Evolutionary conservation across 1,284 basidiomycete genomes (phyloP).

Genomic region (Psilocybe mexicana): DNA sequence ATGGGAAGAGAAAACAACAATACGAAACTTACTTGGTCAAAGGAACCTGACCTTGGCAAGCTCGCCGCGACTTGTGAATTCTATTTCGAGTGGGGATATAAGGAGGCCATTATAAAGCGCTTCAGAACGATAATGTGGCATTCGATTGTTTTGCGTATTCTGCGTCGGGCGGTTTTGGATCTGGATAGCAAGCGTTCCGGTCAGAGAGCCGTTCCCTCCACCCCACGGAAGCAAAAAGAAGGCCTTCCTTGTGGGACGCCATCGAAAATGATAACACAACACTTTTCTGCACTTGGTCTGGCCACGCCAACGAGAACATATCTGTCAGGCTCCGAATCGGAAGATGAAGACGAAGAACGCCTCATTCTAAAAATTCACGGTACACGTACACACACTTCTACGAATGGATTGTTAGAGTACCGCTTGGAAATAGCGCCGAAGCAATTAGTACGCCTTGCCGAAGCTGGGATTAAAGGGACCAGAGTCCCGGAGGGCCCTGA

Average conservation of each 20-base stretch:
- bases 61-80: constrained; percentile 79
- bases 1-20: constrained; percentile 41
- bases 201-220: constrained; percentile 29
- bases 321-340: constrained; percentile 26
- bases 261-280: constrained; percentile 54
- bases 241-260: constrained; percentile 42
- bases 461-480: constrained; percentile 62
- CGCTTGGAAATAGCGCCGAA: constrained; percentile 70
- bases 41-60: constrained; percentile 70
- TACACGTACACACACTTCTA: constrained; percentile 56
- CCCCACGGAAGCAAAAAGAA: constrained; percentile 36
- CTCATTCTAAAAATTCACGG: constrained; percentile 44
- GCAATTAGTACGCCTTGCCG: constrained; percentile 61
- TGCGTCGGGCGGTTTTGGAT: constrained; percentile 60
- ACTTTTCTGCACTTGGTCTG: constrained; percentile 50
- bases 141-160: constrained; percentile 60
- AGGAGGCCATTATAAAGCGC: constrained; percentile 74
- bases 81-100: constrained; percentile 89
- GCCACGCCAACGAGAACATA: constrained; percentile 22
- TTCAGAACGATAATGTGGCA: constrained; percentile 80
- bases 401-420: constrained; percentile 70
- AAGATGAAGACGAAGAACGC: constrained; percentile 33
- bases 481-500: constrained; percentile 54
- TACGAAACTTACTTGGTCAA: constrained; percentile 35
- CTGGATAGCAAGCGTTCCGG: constrained; percentile 27